phyloP scores from a whole-genome alignment of 805 yeast genomes.

The Saturnispora hagleri region DNA sequence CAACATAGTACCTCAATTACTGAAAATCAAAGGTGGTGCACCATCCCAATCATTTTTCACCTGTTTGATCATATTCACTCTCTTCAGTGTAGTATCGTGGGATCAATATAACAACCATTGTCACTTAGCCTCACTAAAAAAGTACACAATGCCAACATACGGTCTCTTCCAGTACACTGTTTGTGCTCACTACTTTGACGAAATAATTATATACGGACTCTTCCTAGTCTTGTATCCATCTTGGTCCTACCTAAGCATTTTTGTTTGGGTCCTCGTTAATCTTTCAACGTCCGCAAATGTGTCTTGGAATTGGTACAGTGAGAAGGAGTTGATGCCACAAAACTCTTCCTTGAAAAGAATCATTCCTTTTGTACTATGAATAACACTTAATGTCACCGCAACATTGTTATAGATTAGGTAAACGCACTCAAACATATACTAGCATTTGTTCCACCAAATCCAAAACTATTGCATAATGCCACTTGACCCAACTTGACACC shows the following conservation, averaged over 20 bases:
- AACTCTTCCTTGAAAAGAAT: slow-evolving; percentile 11
- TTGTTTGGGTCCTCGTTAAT: slow-evolving; percentile 36
- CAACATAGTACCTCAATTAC: slow-evolving; percentile 27
- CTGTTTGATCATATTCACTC: slow-evolving; percentile 6
- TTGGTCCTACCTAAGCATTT: slow-evolving; percentile 18
- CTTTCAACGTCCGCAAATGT: slow-evolving; percentile 49
- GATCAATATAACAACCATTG: slow-evolving; percentile 45
- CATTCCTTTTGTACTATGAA: slow-evolving; percentile 23
- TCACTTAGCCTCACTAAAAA: slow-evolving; percentile 38
- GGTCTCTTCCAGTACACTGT: slow-evolving; percentile 42
- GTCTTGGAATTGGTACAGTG: slow-evolving; percentile 2
- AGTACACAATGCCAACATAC: slow-evolving; percentile 47
- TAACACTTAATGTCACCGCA: neutral
- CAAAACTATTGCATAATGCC: slow-evolving; percentile 86
- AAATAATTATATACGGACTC: slow-evolving; percentile 42
- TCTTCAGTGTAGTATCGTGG: slow-evolving; percentile 29
- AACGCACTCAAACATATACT: slow-evolving; percentile 46
- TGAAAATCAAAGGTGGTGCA: neutral
- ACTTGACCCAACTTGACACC: slow-evolving; percentile 31
- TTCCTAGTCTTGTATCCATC: slow-evolving; percentile 13
- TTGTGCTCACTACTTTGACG: slow-evolving; percentile 68
- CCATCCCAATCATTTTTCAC: neutral
- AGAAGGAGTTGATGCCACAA: neutral
- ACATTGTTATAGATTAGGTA: neutral
- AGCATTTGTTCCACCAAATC: slow-evolving; percentile 95